Evolutionary conservation across 1,139 yeast genomes (phyloP).

Genomic region (Taphrina deformans): DNA sequence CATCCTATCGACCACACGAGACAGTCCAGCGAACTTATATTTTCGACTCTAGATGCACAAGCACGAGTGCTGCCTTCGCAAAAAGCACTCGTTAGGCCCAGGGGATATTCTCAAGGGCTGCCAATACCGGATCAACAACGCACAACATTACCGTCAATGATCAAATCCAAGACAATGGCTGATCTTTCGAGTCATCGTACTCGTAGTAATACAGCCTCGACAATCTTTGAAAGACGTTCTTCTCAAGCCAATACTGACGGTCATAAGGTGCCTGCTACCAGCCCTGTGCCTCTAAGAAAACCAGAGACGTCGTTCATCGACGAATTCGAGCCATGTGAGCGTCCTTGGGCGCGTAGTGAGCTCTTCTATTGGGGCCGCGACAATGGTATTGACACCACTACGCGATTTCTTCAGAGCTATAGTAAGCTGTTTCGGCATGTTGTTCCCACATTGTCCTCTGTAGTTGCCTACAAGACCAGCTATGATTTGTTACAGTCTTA

Average conservation of each 20-base stretch:
- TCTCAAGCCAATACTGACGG: background rate
- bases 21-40: background rate
- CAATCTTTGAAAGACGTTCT: background rate
- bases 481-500: slow-evolving; percentile 56
- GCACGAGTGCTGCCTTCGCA: background rate
- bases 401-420: slow-evolving; percentile 57
- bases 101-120: background rate
- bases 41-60: background rate
- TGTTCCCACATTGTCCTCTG: slow-evolving; percentile 55
- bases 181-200: background rate
- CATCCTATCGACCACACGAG: background rate
- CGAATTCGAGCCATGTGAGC: slow-evolving; percentile 50
- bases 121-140: background rate
- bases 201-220: slow-evolving; percentile 1
- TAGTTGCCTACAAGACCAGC: slow-evolving; percentile 59
- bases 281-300: too few species aligned
- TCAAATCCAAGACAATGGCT: background rate
- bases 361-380: slow-evolving; percentile 54
- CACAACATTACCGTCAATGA: background rate
- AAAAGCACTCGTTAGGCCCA: background rate
- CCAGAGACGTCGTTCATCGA: too few species aligned
- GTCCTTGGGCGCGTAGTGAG: slow-evolving; percentile 55
- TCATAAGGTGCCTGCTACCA: background rate
- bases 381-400: slow-evolving; percentile 45
- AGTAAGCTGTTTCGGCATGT: slow-evolving; percentile 56